Percentiles rank a stretch among this genome's conserved stretches.
Conservation (phyloP, 306 rosid species). For the Medicago lupulina region DNA sequence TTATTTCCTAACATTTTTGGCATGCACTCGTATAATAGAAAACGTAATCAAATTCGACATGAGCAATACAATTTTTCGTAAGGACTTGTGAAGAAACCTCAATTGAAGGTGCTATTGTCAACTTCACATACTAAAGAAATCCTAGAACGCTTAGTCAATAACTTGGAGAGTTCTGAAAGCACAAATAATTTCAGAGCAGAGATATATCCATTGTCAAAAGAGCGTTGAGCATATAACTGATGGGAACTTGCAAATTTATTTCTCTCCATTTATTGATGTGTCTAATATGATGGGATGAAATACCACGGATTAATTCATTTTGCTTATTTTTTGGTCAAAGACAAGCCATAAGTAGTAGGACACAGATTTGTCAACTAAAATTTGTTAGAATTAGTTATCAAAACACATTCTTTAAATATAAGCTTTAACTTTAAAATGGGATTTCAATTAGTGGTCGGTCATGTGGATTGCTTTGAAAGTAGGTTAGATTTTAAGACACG, state of each 20-base stretch:
- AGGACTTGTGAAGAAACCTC: too few relatives aligned
- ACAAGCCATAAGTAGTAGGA: constrained; percentile 46
- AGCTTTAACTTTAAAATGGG: constrained; percentile 18
- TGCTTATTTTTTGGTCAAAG: constrained; percentile 36
- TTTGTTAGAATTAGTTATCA: constrained; percentile 29
- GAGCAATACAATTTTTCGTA: too few relatives aligned
- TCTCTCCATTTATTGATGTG: constrained; percentile 9
- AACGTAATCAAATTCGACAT: too few relatives aligned
- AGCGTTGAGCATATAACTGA: neutral
- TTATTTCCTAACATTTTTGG: too few relatives aligned
- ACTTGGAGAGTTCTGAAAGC: constrained; percentile 15
- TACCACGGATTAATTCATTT: neutral
- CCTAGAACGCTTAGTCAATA: neutral
- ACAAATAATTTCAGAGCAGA: too few relatives aligned
- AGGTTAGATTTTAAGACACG: constrained; percentile 29
- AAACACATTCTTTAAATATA: constrained; percentile 15
- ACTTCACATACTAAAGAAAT: neutral
- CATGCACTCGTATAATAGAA: too few relatives aligned
- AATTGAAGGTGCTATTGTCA: neutral
- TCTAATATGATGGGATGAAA: too few relatives aligned
- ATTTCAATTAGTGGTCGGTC: constrained; percentile 47
- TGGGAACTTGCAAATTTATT: neutral
- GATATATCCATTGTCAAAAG: too few relatives aligned
- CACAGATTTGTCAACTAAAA: constrained; percentile 37
- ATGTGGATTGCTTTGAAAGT: constrained; percentile 57